phyloP scores from a whole-genome alignment of 768 basidiomycete species.

The Tricholoma sp. region DNA sequence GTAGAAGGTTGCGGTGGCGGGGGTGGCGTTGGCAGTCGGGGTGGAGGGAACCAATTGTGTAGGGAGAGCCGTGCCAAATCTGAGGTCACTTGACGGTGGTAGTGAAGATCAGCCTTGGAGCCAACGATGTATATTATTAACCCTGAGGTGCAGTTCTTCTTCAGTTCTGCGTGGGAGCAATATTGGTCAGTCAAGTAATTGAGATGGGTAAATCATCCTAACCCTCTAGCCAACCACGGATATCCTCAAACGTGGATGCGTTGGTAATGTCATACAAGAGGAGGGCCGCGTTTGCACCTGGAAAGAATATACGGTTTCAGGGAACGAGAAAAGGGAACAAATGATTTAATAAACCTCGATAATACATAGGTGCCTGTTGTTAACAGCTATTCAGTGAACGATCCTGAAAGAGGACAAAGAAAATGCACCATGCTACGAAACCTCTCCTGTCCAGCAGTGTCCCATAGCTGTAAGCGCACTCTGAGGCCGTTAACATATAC shows the following conservation, averaged over 20 bases:
- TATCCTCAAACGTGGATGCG: slow-evolving; percentile 81
- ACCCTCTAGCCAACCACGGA: slow-evolving; percentile 91
- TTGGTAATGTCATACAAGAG: slow-evolving; percentile 96
- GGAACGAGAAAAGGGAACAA: slow-evolving; percentile 4
- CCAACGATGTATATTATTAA: slow-evolving; percentile 95
- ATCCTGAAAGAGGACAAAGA: slow-evolving; percentile 10
- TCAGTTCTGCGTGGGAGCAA: slow-evolving; percentile 55
- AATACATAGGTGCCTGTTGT: slow-evolving; percentile 88
- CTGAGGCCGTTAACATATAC: slow-evolving; percentile 79
- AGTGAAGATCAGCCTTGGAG: slow-evolving; percentile 79
- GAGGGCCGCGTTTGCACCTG: slow-evolving; percentile 89
- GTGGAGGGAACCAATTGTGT: slow-evolving; percentile 86
- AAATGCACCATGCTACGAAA: slow-evolving; percentile 81
- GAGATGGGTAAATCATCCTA: slow-evolving; percentile 20
- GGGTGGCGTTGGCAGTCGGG: slow-evolving; percentile 60
- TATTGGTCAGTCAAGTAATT: slow-evolving; percentile 10
- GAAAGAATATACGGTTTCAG: slow-evolving; percentile 11
- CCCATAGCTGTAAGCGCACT: slow-evolving; percentile 87
- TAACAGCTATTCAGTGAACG: slow-evolving; percentile 10
- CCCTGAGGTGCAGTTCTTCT: slow-evolving; percentile 85
- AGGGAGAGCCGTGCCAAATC: slow-evolving; percentile 82
- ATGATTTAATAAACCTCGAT: slow-evolving; percentile 49
- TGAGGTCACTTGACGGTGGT: slow-evolving; percentile 69
- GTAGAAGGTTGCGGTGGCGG: slow-evolving; percentile 60
- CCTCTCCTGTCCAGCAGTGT: slow-evolving; percentile 91